Evolutionary conservation across 2,329 filamentous ascomycete species (phyloP), one percentile per base, ranked within the genome.

Genomic region (Fusarium denticulatum): DNA sequence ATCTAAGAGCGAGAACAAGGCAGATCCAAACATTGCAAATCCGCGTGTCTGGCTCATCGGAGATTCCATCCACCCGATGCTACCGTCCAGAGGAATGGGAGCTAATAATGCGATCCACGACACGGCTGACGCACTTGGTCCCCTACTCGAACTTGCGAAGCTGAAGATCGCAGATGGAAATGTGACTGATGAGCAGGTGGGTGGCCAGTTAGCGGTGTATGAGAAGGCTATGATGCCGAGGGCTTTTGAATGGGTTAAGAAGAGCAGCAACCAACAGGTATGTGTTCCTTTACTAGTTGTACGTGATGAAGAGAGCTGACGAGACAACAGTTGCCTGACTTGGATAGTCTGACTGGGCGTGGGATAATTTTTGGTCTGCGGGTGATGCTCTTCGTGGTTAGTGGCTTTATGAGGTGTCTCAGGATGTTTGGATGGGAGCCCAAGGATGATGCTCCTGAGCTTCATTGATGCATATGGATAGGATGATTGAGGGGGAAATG

Each of bases 1-100:
- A 0, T 6, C 15, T 7, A 34, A 36, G 15, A n/a, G 7, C 0
- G 59, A 56, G 30, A 45, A 5, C 0, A 45, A 2, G 0, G 3
- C 6, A 0, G 5, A 60, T 2, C 12, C 14, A 3, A 18, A 0
- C 1, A 49, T 37, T 3, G 55, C 55, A 0, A 34, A 61, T 2
- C n/a, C 55, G 1, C 43, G 60, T 2, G 43, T 64, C 1, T 64
- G 55, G 55, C 43, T 64, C 0, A 49, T 64, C 0, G 55, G 55
- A 5, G 60, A 64, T 20, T 60, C 55, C 0, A 64, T 64, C 2
- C 43, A 64, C 3, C 60, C 55, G 0, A 64, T 64, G 55, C 55
- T 49, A 1, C 60, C 60, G 0, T 60, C 60, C 0, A 20, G 55
- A 24, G 60, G 60, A 11, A 64, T 64, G 60, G 60, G 60, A 1